Evolutionary conservation across 495 filamentous ascomycete genomes (phyloP).

Genomic region (Penicillium mononematosum): DNA sequence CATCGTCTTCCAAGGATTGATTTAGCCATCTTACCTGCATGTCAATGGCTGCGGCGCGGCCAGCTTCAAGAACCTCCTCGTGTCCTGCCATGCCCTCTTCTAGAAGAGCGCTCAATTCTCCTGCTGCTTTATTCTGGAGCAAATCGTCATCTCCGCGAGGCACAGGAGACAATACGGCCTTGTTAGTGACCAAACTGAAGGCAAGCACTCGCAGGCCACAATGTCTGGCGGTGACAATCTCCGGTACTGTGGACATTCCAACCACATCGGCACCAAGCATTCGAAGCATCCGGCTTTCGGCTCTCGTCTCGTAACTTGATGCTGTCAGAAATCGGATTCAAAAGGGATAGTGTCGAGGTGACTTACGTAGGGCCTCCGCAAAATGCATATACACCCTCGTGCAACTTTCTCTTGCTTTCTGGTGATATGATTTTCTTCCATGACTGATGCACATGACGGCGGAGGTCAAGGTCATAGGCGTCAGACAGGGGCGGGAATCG

Average conservation of each 20-base stretch:
- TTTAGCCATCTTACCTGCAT: slow-evolving; percentile 58
- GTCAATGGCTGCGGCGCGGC: slow-evolving; percentile 59
- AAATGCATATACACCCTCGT: slow-evolving; percentile 76
- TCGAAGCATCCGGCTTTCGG: slow-evolving; percentile 72
- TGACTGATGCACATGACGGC: slow-evolving; percentile 57
- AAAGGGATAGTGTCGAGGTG: slow-evolving; percentile 6
- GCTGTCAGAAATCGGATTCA: slow-evolving; percentile 6
- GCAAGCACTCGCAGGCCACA: slow-evolving; percentile 68
- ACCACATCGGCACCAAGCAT: slow-evolving; percentile 69
- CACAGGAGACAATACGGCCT: slow-evolving; percentile 61
- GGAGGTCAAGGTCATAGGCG: slow-evolving; percentile 70
- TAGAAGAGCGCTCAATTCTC: slow-evolving; percentile 56
- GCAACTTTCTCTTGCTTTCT: slow-evolving; percentile 50
- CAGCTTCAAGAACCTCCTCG: slow-evolving; percentile 68
- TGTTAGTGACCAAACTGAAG: slow-evolving; percentile 76
- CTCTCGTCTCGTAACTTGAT: slow-evolving; percentile 68
- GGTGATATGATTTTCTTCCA: slow-evolving; percentile 53
- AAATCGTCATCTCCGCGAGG: slow-evolving; percentile 58
- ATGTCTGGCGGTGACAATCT: slow-evolving; percentile 73
- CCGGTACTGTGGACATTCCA: slow-evolving; percentile 78
- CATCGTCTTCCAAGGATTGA: neutral
- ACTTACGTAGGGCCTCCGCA: slow-evolving; percentile 66
- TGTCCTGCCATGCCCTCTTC: slow-evolving; percentile 68
- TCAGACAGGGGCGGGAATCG: slow-evolving; percentile 73
- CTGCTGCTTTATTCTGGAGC: slow-evolving; percentile 39